Conservation (phyloP, 2,329 filamentous ascomycete genomes). For the Exophiala aquamarina region DNA sequence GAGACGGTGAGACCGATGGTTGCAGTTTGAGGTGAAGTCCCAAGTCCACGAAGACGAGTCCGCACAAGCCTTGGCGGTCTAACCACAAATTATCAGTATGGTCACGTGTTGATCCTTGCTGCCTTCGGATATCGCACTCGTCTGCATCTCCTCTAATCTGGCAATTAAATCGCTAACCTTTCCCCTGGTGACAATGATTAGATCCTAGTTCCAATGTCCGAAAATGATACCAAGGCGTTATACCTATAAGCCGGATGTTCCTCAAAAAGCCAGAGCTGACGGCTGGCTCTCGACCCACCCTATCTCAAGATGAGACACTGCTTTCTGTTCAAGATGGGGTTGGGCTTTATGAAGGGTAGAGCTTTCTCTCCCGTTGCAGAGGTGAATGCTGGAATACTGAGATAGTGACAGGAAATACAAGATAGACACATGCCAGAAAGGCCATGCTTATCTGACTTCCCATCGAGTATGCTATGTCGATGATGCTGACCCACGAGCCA, state of each 20-base stretch:
- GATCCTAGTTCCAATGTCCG: neutral
- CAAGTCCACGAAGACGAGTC: too few species aligned
- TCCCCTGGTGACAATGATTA: too few species aligned
- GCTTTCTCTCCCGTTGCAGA: conserved; percentile 27
- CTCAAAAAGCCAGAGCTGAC: conserved; percentile 94
- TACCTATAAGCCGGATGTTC: conserved; percentile 65
- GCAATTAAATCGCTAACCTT: too few species aligned
- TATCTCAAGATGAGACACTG: conserved; percentile 89
- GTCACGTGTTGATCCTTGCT: too few species aligned
- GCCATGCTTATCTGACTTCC: conserved; percentile 93
- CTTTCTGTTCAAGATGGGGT: conserved; percentile 98
- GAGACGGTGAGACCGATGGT: neutral
- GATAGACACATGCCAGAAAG: conserved; percentile 89
- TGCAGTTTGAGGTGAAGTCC: too few species aligned
- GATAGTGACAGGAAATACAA: conserved; percentile 74
- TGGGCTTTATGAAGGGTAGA: conserved; percentile 94
- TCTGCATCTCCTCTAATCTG: neutral
- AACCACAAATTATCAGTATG: too few species aligned
- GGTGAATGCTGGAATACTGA: conserved; percentile 4
- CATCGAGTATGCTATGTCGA: conserved; percentile 96
- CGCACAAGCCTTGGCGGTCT: too few species aligned
- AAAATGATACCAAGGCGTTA: conserved; percentile 19
- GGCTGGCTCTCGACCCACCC: conserved; percentile 87
- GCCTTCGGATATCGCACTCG: neutral
- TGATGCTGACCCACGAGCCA: conserved; percentile 77